Percentiles rank a stretch among this genome's conserved stretches.
phyloP scores from a whole-genome alignment of 1,284 basidiomycete genomes.

The Rhodotorula mucilaginosa region DNA sequence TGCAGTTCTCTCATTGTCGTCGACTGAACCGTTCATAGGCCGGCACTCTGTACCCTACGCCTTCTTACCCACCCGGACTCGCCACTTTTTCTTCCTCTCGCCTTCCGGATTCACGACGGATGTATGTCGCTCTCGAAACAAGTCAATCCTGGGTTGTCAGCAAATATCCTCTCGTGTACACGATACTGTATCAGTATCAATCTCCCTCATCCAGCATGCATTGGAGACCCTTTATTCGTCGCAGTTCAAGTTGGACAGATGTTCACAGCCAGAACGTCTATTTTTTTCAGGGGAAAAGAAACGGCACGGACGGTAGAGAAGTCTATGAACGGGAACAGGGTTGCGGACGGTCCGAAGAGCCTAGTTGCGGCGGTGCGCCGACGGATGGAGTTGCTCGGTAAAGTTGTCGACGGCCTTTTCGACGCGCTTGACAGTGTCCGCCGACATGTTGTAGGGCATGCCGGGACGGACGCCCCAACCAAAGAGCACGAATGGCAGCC shows the following conservation, averaged over 20 bases:
- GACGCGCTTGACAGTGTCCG: neutral
- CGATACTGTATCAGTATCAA: neutral
- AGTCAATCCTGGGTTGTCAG: neutral
- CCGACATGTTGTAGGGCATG: neutral
- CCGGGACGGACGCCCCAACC: constrained; percentile 26
- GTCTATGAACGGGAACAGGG: neutral
- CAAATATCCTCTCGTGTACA: neutral
- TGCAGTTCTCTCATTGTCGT: constrained; percentile 17
- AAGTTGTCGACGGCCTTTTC: neutral
- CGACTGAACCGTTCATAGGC: neutral
- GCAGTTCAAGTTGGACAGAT: neutral
- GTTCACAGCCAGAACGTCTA: neutral
- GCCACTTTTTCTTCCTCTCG: neutral
- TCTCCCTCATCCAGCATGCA: neutral
- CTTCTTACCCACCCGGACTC: neutral
- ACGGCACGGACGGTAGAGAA: neutral
- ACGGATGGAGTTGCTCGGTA: neutral
- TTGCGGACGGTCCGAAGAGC: too few relatives aligned
- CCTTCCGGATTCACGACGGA: neutral
- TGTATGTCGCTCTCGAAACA: neutral
- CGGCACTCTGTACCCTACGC: neutral
- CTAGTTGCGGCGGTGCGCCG: neutral
- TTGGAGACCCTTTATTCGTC: neutral
- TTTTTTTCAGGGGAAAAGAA: neutral
- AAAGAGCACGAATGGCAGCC: constrained; percentile 32